phyloP scores from a whole-genome alignment of 1,284 basidiomycete species.

The Phlebopus sp. region DNA sequence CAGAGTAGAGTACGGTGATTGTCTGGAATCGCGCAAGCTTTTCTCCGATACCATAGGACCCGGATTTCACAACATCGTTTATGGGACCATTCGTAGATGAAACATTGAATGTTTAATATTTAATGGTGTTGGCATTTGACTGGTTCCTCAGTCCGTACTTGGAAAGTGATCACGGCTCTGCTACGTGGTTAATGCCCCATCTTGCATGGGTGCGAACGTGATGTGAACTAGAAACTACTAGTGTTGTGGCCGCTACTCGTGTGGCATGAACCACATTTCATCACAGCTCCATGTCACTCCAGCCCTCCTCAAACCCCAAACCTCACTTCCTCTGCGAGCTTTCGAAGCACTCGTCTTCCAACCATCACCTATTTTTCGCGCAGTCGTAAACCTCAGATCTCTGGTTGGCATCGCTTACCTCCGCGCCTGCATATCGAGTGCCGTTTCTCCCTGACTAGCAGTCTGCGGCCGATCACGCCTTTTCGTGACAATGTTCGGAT shows the following conservation, averaged over 20 bases:
- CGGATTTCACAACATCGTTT: conserved; percentile 6
- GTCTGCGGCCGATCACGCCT: too few relatives aligned
- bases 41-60: conserved; percentile 15
- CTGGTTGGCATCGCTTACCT: background rate
- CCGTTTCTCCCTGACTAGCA: background rate
- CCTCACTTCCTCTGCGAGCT: background rate
- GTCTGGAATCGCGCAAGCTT: conserved; percentile 1
- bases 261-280: too few relatives aligned
- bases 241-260: too few relatives aligned
- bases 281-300: conserved; percentile 14
- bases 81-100: background rate
- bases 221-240: too few relatives aligned
- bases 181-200: too few relatives aligned
- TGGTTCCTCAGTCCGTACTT: too few relatives aligned
- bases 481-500: conserved; percentile 66
- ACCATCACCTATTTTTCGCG: background rate
- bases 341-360: too few relatives aligned
- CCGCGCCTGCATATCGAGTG: too few relatives aligned
- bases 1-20: conserved; percentile 29
- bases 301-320: background rate
- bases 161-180: too few relatives aligned
- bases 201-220: too few relatives aligned
- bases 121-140: too few relatives aligned
- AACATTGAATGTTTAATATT: too few relatives aligned
- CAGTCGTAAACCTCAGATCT: background rate